Base-by-base conservation (phyloP, 106 monocot species). In the Iris macrosiphon region DNA sequence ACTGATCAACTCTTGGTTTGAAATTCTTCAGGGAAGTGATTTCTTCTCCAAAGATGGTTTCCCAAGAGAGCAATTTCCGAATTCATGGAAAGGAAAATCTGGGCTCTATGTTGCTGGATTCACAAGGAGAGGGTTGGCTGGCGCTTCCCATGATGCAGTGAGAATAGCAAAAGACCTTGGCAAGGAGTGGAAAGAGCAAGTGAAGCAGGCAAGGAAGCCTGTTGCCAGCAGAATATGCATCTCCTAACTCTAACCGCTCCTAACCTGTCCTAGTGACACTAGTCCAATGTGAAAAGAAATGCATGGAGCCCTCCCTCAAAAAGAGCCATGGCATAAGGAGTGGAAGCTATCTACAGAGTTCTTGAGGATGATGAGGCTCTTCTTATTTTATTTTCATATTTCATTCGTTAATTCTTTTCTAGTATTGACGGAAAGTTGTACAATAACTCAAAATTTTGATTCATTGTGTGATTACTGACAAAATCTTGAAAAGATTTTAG, bases 91-190 rank as follows among this genome's bases (percentile, higher is more conserved):
- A 35, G 85, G 79, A 38, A 39, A 73, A 50, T 45, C 28, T 0
- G 85, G 85, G 55, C 68, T 85, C 6, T 85, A 85, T 55, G 75
- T 72, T 10, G 85, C 66, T 31, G 85, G 85, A 17, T 85, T 85
- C 76, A 79, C 79, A 35, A 64, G 52, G 65, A 68, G 72, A 54
- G 85, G 85, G n/a, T 62, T 85, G 24, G 52, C 69, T 5, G 85
- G 85, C 5, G 75, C 75, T 19, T 68, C 79, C 32, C 38, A 45
- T 34, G 85, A 85, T 54, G 85, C 85, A 29, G 56, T 62, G 0
- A 75, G 60, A 38, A 71, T 72, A 15, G 79, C 85, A 11, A 50
- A 79, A 17, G 85, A 85, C 51, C 65, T 85, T 25, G 59, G 67
- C 49, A 61, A 60, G 47, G 58, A 64, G 2, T 84, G 84, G 84